Evolutionary conservation across 768 basidiomycete genomes (phyloP).

Genomic region (Butyriboletus loyo): DNA sequence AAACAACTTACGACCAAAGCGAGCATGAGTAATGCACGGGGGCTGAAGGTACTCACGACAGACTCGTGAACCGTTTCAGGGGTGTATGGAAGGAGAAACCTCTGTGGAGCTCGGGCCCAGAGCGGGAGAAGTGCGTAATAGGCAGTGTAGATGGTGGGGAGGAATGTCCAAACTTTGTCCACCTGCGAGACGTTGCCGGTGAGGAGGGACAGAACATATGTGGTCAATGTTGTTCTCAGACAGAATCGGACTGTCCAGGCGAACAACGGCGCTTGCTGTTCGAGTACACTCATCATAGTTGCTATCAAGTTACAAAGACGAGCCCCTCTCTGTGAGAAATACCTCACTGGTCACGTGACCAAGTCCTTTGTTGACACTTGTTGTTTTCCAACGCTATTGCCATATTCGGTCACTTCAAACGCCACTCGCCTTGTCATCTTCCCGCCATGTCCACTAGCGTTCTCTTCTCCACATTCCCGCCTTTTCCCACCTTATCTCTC

Average conservation of each 20-base stretch:
- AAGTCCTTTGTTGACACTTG: slow-evolving; percentile 11
- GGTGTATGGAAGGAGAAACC: slow-evolving; percentile 51
- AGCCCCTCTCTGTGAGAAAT: not conserved
- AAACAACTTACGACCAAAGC: slow-evolving; percentile 48
- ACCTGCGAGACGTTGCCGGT: slow-evolving; percentile 86
- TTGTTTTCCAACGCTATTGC: slow-evolving; percentile 17
- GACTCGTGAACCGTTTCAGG: slow-evolving; percentile 42
- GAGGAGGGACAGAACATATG: slow-evolving; percentile 60
- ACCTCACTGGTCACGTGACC: not conserved
- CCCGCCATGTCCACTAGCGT: slow-evolving; percentile 46
- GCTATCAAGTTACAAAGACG: not conserved
- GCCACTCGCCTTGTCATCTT: slow-evolving; percentile 4
- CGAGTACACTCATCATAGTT: slow-evolving; percentile 14
- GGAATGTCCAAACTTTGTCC: slow-evolving; percentile 77
- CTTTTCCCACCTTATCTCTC: slow-evolving; percentile 56
- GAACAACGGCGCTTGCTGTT: slow-evolving; percentile 34
- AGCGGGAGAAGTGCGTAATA: slow-evolving; percentile 80
- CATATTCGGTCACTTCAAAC: not conserved
- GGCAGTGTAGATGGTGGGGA: slow-evolving; percentile 78
- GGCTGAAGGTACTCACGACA: slow-evolving; percentile 51
- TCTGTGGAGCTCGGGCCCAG: slow-evolving; percentile 36
- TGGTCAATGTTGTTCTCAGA: slow-evolving; percentile 40
- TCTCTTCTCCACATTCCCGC: slow-evolving; percentile 58
- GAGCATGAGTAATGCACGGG: slow-evolving; percentile 76
- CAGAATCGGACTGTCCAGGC: slow-evolving; percentile 68